Conservation (phyloP, 805 yeast species). For the Saccharomycopsis lassenensis region DNA sequence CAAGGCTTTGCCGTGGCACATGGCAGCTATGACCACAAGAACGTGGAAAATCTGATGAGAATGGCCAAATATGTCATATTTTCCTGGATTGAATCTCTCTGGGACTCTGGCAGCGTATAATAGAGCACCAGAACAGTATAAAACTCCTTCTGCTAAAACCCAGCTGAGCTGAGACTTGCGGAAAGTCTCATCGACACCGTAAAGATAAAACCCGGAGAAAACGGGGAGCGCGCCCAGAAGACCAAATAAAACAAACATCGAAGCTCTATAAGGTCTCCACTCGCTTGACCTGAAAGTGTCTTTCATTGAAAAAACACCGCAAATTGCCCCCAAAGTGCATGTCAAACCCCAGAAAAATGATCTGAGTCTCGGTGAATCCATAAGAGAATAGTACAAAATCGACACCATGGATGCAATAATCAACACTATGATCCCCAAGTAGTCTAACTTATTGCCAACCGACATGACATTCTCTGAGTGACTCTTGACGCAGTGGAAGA, state of each 20-base stretch:
- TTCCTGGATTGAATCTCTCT: slow-evolving; percentile 54
- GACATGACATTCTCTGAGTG: slow-evolving; percentile 47
- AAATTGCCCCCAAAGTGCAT: slow-evolving; percentile 43
- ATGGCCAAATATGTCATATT: slow-evolving; percentile 61
- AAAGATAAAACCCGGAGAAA: slow-evolving; percentile 35
- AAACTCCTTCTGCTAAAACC: slow-evolving; percentile 58
- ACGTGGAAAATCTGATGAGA: slow-evolving; percentile 82
- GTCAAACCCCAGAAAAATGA: slow-evolving; percentile 35
- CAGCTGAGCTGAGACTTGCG: slow-evolving; percentile 46
- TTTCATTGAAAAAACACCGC: slow-evolving; percentile 52
- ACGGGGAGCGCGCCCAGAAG: slow-evolving; percentile 68
- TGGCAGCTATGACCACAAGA: slow-evolving; percentile 66
- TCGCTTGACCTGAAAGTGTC: slow-evolving; percentile 56
- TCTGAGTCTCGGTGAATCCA: slow-evolving; percentile 32
- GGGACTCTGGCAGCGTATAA: slow-evolving; percentile 74
- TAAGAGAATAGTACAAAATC: slow-evolving; percentile 35
- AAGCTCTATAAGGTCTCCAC: slow-evolving; percentile 70
- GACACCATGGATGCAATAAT: slow-evolving; percentile 55
- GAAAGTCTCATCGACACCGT: slow-evolving; percentile 40
- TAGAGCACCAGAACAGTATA: slow-evolving; percentile 70
- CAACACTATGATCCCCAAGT: slow-evolving; percentile 61
- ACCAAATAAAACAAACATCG: slow-evolving; percentile 73
- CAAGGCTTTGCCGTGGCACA: slow-evolving; percentile 60
- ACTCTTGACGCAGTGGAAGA: slow-evolving; percentile 56
- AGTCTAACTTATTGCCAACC: slow-evolving; percentile 61